Evolutionary conservation across 495 filamentous ascomycete species (phyloP), one percentile per base, ranked within the genome.

Genomic region (Hyaloscypha bicolor): DNA sequence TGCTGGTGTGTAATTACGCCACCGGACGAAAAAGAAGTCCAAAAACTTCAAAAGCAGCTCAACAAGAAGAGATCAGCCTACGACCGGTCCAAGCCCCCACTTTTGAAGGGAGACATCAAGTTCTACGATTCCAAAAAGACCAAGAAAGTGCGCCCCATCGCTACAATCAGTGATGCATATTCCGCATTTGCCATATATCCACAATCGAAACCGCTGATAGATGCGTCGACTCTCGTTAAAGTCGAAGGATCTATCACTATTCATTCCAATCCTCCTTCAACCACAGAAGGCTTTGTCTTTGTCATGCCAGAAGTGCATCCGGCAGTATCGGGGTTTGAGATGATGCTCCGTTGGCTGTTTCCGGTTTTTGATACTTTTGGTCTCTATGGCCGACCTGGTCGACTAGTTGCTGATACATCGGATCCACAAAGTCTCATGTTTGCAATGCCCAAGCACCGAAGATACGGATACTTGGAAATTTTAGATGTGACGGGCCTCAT

Each of bases 381-480:
- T 30, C 82, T 98, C 16, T 99, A 99, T 71, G 95, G 95, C 8
- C 91, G 95, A 21, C 95, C 95, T 9, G 92, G 85, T 32, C 89
- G 91, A 65, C 81, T 99, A 31, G 88, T 97, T 57, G 91, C 95
- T 1, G 96, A 96, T 72, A 88, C 90, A 0, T 86, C 91, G 31
- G 93, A 99, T 76, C 80, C 88, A 4, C 88, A 91, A 66, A 94
- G 95, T 65, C 82, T 99, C 71, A 99, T 99, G 95, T 98, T 99
- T 79, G 96, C 93, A 0, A 94, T 99, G 88, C 96, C 95, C 0
- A 91, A 90, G 71, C 87, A 96, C 65, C 87, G 87, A 51, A 86
- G 90, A 64, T 97, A 97, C 74, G 94, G 95, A 0, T 98, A 98
- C 75, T 77, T 98, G 25, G 96, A 98, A 70, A 85, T 94, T 33